Percentiles rank a stretch among this genome's conserved stretches.
Conservation (phyloP, 768 basidiomycete species). For the Serendipita indica region DNA sequence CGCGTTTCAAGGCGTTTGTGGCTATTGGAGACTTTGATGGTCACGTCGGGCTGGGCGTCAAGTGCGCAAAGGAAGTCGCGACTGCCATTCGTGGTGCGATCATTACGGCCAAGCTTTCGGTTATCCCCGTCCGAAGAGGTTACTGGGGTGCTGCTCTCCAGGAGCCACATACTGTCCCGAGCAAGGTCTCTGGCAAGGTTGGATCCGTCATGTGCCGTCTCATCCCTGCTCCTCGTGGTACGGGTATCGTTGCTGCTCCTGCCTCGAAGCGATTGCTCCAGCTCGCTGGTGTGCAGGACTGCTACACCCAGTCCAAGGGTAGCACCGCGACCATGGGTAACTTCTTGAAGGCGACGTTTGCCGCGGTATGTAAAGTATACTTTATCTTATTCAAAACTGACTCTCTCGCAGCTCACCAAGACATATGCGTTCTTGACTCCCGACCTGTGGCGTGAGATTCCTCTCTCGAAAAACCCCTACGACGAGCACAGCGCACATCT, state of each 20-base stretch:
- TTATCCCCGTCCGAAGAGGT: slow-evolving; percentile 94
- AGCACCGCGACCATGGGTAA: slow-evolving; percentile 98
- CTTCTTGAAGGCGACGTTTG: slow-evolving; percentile 96
- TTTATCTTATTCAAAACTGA: neutral
- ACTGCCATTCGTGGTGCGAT: slow-evolving; percentile 99
- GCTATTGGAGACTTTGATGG: slow-evolving; percentile 98
- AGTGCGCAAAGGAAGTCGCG: slow-evolving; percentile 99
- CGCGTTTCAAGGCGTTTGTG: slow-evolving; percentile 99
- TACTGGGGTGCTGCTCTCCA: slow-evolving; percentile 99
- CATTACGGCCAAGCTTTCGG: slow-evolving; percentile 94
- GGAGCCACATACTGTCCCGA: slow-evolving; percentile 97
- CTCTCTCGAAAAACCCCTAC: slow-evolving; percentile 76
- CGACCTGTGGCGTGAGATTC: slow-evolving; percentile 93
- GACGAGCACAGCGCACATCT: slow-evolving; percentile 93
- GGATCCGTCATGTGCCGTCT: slow-evolving; percentile 99
- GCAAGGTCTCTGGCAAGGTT: slow-evolving; percentile 96
- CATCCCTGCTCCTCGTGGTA: slow-evolving; percentile 95
- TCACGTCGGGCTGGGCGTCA: slow-evolving; percentile 97
- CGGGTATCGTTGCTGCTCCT: slow-evolving; percentile 98
- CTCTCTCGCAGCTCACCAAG: slow-evolving; percentile 65
- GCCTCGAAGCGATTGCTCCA: slow-evolving; percentile 94
- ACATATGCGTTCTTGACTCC: slow-evolving; percentile 98
- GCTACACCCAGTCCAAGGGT: slow-evolving; percentile 95
- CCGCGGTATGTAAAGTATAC: slow-evolving; percentile 45
- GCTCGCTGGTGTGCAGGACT: slow-evolving; percentile 94